Percentiles rank a stretch among this genome's conserved stretches.
phyloP scores from a whole-genome alignment of 2,329 filamentous ascomycete genomes.

The Cladophialophora psammophila region DNA sequence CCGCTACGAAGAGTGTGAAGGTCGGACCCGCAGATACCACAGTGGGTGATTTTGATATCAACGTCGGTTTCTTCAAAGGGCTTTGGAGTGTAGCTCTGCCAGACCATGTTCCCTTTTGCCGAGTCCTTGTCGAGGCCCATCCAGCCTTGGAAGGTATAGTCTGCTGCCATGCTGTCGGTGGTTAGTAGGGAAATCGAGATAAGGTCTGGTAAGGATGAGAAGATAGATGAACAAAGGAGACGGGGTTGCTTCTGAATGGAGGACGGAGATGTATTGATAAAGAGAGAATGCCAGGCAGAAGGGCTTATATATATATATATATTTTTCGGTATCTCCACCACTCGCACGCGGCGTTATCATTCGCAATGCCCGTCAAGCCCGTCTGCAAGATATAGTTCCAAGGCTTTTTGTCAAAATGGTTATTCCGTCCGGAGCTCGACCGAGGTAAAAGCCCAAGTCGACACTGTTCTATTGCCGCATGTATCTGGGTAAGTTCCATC shows the following conservation, averaged over 20 bases:
- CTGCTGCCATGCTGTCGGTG: slow-evolving; percentile 39
- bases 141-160: slow-evolving; percentile 66
- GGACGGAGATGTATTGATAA: neutral
- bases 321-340: neutral
- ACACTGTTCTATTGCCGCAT: neutral
- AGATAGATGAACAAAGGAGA: neutral
- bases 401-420: slow-evolving; percentile 3
- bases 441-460: slow-evolving; percentile 5
- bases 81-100: slow-evolving; percentile 49
- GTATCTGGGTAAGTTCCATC: neutral
- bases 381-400: neutral
- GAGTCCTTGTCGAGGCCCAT: slow-evolving; percentile 59
- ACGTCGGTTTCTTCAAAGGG: slow-evolving; percentile 66
- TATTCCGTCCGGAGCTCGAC: neutral
- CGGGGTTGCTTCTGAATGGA: neutral
- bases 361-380: neutral
- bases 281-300: neutral
- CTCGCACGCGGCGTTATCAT: neutral
- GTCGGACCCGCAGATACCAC: slow-evolving; percentile 71
- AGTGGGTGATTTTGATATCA: slow-evolving; percentile 71
- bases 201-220: neutral
- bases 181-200: neutral
- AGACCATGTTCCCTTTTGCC: slow-evolving; percentile 56
- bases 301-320: neutral
- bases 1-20: slow-evolving; percentile 48